phyloP scores from a whole-genome alignment of 352 stramenopile genomes.

The Hyaloperonospora brassicae region DNA sequence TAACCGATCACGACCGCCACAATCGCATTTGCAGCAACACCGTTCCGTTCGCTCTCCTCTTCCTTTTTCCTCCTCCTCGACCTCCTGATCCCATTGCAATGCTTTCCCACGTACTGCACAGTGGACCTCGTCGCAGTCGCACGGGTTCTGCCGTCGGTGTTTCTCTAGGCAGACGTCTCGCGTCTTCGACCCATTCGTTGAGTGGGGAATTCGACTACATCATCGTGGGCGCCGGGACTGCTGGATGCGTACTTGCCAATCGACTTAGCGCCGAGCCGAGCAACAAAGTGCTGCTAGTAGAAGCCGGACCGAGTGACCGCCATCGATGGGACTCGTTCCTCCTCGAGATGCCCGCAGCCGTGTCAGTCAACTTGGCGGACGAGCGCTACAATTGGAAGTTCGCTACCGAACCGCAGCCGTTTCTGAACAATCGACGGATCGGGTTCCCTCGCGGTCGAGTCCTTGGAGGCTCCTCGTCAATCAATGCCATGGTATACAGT shows the following conservation, averaged over 20 bases:
- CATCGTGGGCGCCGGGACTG: constrained; percentile 83
- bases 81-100: no score
- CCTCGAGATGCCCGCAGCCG: constrained; percentile 72
- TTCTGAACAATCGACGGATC: constrained; percentile 62
- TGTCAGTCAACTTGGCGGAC: constrained; percentile 68
- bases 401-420: constrained; percentile 63
- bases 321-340: constrained; percentile 76
- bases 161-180: neutral
- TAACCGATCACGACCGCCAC: no score
- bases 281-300: constrained; percentile 82
- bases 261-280: constrained; percentile 63
- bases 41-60: no score
- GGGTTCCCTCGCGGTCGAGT: constrained; percentile 70
- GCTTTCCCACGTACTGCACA: no score
- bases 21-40: no score
- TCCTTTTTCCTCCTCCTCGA: no score
- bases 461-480: constrained; percentile 74
- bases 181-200: neutral
- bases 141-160: no score
- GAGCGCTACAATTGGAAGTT: constrained; percentile 83
- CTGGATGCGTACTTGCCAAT: constrained; percentile 85
- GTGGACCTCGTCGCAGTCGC: no score
- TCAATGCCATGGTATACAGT: constrained; percentile 86
- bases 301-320: constrained; percentile 70
- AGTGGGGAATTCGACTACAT: constrained; percentile 82